A percentile compares a stretch with the other conserved stretches of the same genome.
These are phyloP conservation scores for Rhizopus arrhizus DNA, from an alignment of 371 early-diverging fungal species.

Conservation along the genomic window DNA sequence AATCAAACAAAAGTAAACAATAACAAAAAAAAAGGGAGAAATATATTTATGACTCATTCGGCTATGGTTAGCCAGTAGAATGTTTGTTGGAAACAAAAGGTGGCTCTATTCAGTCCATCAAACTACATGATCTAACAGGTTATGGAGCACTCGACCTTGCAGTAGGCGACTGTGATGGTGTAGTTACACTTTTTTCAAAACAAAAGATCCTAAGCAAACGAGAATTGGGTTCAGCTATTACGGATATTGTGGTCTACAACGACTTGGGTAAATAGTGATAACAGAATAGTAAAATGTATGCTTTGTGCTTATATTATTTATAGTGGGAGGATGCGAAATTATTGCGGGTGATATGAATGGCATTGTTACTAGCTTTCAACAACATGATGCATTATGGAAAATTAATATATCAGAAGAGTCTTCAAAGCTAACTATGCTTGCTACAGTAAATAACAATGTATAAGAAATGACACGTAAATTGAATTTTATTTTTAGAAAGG, in stretches of 20 bases:
- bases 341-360: constrained; percentile 51
- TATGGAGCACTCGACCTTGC: constrained; percentile 45
- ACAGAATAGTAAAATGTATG: background rate
- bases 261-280: constrained; percentile 30
- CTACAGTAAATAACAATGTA: constrained; percentile 21
- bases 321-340: constrained; percentile 50
- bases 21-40: background rate
- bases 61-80: constrained; percentile 33
- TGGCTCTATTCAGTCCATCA: constrained; percentile 44
- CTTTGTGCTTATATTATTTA: background rate
- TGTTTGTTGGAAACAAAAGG: constrained; percentile 55
- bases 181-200: constrained; percentile 49
- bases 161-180: constrained; percentile 55
- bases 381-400: constrained; percentile 48
- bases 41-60: background rate
- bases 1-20: constrained; percentile 45
- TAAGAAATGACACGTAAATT: background rate
- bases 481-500: constrained; percentile 22
- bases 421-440: constrained; percentile 29
- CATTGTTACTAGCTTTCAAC: constrained; percentile 46
- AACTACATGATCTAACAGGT: constrained; percentile 51
- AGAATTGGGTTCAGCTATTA: constrained; percentile 40
- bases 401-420: constrained; percentile 46
- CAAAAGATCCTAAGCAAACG: constrained; percentile 51
- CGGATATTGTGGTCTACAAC: constrained; percentile 39